Conservation (phyloP, 345 rosid species). For the Salix brachista region DNA sequence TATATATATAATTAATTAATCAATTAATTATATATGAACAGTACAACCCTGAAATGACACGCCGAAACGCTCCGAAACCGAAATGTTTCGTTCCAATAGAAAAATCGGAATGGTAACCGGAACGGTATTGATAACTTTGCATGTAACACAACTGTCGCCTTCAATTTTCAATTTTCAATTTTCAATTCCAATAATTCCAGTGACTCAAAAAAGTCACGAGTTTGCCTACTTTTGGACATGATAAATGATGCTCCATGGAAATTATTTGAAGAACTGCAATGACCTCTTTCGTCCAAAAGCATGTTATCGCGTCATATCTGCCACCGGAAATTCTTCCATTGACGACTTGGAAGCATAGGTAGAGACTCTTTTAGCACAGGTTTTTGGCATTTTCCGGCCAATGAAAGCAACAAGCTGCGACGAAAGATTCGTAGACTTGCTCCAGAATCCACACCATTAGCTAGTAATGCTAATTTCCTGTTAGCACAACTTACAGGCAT, state of each 20-base stretch:
- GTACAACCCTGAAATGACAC: no score
- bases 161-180: background rate
- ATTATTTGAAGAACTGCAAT: background rate
- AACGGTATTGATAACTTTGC: no score
- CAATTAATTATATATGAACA: no score
- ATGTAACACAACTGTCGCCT: background rate
- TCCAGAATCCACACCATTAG: background rate
- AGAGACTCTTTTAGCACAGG: background rate
- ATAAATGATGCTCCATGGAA: background rate
- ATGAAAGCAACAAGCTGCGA: background rate
- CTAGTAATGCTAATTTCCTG: background rate
- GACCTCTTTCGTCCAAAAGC: background rate
- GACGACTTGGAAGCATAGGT: background rate
- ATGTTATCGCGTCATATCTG: background rate
- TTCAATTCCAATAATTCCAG: background rate
- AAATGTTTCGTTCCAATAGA: no score
- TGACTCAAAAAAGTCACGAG: background rate
- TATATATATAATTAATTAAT: no score
- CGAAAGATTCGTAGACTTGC: background rate
- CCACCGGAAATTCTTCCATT: background rate
- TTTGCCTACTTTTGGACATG: background rate
- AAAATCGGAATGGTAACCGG: no score
- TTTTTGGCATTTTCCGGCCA: background rate
- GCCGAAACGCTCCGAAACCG: no score
- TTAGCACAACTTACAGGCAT: background rate